Conservation (phyloP, 2,329 filamentous ascomycete genomes). For the Biscogniauxia mediterranea region DNA sequence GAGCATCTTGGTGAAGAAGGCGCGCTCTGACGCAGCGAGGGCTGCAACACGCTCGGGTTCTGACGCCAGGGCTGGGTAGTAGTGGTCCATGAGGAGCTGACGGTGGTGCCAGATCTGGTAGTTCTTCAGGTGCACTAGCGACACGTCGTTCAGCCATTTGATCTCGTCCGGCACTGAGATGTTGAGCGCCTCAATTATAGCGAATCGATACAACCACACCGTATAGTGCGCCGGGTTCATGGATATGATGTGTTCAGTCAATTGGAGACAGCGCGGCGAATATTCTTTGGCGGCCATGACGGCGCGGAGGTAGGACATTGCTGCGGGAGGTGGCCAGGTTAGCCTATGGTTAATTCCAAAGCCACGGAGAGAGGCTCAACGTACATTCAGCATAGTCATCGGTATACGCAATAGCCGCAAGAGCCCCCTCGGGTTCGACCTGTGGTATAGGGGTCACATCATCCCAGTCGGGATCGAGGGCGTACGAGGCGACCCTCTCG, state of each 20-base stretch:
- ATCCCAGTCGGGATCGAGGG: conserved; percentile 73
- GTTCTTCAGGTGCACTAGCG: conserved; percentile 86
- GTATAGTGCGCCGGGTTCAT: conserved; percentile 98
- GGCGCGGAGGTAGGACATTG: conserved; percentile 88
- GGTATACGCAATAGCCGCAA: conserved; percentile 90
- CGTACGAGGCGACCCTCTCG: conserved; percentile 50
- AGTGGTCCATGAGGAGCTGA: conserved; percentile 61
- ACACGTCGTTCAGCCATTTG: conserved; percentile 80
- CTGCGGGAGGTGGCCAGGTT: conserved; percentile 39
- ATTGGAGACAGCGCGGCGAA: conserved; percentile 70
- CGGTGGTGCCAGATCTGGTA: conserved; percentile 95
- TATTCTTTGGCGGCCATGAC: conserved; percentile 88
- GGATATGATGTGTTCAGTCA: conserved; percentile 86
- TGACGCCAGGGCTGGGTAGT: conserved; percentile 58
- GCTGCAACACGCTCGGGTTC: conserved; percentile 54
- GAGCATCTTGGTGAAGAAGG: conserved; percentile 80
- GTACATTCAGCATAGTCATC: conserved; percentile 80
- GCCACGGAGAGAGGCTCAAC: conserved; percentile 13
- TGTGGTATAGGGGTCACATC: conserved; percentile 81
- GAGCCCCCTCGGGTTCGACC: conserved; percentile 76
- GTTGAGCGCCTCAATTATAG: conserved; percentile 67
- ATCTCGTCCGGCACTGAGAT: conserved; percentile 70
- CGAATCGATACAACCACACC: conserved; percentile 93
- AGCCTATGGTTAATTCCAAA: conserved; percentile 1
- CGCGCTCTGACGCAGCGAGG: conserved; percentile 64